phyloP scores from a whole-genome alignment of 176 grass and related monocot species.

The Saccharum spontaneum region DNA sequence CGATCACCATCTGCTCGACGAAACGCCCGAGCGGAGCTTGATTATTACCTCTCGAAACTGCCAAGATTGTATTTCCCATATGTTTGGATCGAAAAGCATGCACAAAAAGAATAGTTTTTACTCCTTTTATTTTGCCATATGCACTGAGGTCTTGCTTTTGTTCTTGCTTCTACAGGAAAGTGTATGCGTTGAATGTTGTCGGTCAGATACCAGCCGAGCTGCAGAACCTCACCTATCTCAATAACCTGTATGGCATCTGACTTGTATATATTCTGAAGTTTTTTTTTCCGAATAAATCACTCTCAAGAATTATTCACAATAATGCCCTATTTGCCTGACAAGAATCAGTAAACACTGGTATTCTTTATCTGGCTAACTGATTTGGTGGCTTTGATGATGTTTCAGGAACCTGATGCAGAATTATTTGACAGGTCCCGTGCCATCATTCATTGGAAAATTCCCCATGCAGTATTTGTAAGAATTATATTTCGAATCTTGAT shows the following conservation, averaged over 20 bases:
- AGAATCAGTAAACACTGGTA: background rate
- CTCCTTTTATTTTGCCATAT: background rate
- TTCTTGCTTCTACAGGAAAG: slow-evolving; percentile 40
- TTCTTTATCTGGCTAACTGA: background rate
- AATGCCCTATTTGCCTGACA: background rate
- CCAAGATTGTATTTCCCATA: background rate
- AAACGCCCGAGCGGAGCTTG: background rate
- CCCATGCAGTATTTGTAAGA: slow-evolving; percentile 58
- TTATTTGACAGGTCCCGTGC: slow-evolving; percentile 60
- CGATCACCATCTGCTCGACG: background rate
- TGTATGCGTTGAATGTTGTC: slow-evolving; percentile 37
- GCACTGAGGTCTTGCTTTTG: background rate
- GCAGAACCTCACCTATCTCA: slow-evolving; percentile 54
- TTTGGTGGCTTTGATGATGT: background rate
- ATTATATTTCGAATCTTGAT: background rate
- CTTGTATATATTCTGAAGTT: background rate
- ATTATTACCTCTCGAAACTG: background rate
- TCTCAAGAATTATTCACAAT: background rate
- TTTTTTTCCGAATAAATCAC: background rate
- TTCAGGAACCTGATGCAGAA: slow-evolving; percentile 53
- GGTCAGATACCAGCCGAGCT: slow-evolving; percentile 59
- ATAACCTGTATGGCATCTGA: slow-evolving; percentile 38
- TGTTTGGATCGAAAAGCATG: background rate
- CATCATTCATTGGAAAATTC: slow-evolving; percentile 63
- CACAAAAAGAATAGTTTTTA: background rate